phyloP scores from a whole-genome alignment of 108 stramenopile species.

The Ochromonas danica region DNA sequence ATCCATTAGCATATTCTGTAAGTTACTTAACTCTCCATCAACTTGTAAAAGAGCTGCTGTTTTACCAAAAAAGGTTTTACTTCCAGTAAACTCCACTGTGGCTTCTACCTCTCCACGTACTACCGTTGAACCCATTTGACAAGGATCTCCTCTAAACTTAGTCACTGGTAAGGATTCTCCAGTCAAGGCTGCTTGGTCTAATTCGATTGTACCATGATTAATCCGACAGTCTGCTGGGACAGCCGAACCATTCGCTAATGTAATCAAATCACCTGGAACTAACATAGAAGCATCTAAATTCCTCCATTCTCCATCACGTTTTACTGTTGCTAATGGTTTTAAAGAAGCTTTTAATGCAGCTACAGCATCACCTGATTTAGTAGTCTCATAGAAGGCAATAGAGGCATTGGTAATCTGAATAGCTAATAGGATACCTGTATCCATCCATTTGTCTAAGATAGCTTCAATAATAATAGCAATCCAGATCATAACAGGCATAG shows the following conservation, averaged over 20 bases:
- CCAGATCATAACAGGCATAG: conserved; percentile 76
- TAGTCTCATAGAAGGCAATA: conserved; percentile 63
- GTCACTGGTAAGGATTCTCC: conserved; percentile 80
- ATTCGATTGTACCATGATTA: conserved; percentile 48
- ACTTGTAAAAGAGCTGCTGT: conserved; percentile 62
- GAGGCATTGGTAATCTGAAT: conserved; percentile 62
- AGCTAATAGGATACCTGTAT: conserved; percentile 57
- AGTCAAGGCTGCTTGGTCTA: conserved; percentile 73
- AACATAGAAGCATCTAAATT: conserved; percentile 36
- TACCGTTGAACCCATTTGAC: conserved; percentile 72
- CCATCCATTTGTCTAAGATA: conserved; percentile 38
- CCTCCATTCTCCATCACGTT: conserved; percentile 58
- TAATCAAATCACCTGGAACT: conserved; percentile 45
- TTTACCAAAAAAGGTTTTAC: conserved; percentile 72
- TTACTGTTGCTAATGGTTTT: conserved; percentile 62
- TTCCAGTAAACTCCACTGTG: conserved; percentile 59
- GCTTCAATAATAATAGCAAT: conserved; percentile 61
- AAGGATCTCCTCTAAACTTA: conserved; percentile 62
- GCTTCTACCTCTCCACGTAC: conserved; percentile 68
- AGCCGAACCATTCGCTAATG: conserved; percentile 33
- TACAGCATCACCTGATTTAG: conserved; percentile 70
- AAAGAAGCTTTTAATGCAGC: conserved; percentile 68
- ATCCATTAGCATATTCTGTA: conserved; percentile 65
- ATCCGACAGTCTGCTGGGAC: conserved; percentile 40
- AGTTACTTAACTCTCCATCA: conserved; percentile 57